Conservation (phyloP, 1,284 basidiomycete species). For the Ganoderma boninense region DNA sequence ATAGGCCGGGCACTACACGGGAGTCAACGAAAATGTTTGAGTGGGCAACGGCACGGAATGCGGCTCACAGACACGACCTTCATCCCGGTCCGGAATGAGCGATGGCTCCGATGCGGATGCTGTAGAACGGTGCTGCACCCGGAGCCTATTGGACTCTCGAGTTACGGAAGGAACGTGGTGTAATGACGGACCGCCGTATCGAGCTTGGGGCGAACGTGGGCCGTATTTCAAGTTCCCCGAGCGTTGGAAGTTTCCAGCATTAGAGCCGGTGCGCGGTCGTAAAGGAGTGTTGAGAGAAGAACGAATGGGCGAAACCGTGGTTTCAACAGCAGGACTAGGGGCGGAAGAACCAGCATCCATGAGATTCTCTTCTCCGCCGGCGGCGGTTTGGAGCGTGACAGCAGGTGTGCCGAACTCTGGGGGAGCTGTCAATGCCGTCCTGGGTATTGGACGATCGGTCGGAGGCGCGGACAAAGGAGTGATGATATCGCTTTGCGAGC, state of each 20-base stretch:
- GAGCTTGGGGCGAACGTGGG: constrained; percentile 44
- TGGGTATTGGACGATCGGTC: constrained; percentile 34
- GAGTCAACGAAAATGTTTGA: constrained; percentile 29
- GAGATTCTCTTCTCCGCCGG: constrained; percentile 34
- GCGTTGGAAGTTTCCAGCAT: constrained; percentile 29
- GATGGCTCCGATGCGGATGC: constrained; percentile 84
- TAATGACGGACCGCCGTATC: constrained; percentile 31
- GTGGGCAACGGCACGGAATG: constrained; percentile 27
- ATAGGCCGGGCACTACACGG: constrained; percentile 39
- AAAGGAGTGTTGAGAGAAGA: constrained; percentile 57
- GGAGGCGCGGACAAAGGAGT: constrained; percentile 26
- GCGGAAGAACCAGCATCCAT: constrained; percentile 31
- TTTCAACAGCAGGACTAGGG: constrained; percentile 32
- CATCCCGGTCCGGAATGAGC: constrained; percentile 62
- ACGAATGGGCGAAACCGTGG: constrained; percentile 62
- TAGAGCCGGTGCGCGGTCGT: constrained; percentile 49
- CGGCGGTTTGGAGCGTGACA: constrained; percentile 38
- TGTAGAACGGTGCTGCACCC: constrained; percentile 69
- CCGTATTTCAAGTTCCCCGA: constrained; percentile 44
- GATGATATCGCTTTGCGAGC: constrained; percentile 40
- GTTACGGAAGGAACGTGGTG: constrained; percentile 44
- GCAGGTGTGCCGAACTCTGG: constrained; percentile 34
- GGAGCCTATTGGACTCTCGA: constrained; percentile 60
- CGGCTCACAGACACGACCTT: constrained; percentile 54
- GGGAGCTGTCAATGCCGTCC: constrained; percentile 35